Base-by-base conservation (phyloP, 2,329 filamentous ascomycete species). In the Fusarium sp. region DNA sequence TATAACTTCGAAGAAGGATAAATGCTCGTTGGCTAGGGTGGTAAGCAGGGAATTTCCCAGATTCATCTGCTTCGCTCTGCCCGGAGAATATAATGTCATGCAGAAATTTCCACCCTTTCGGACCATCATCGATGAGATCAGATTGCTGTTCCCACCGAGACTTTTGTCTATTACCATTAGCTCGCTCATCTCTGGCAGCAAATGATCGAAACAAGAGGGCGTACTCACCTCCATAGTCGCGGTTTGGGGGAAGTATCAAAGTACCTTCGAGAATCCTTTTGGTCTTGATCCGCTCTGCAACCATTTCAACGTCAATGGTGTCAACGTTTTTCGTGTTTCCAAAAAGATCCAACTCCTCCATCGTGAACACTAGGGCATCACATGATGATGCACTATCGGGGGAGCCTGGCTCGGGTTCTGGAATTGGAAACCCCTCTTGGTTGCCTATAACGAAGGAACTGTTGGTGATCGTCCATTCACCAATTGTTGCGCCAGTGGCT, bases 81-180 rank as follows among this genome's bases (percentile, higher is more conserved):
- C 45, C 54, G 11, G 32, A 17, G 35, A 14, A 30, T 37, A 74
- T 67, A 45, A 70, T 32, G 6, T 41, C n/a, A 40, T 62, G 58
- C 13, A 73, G 57, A 46, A 64, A 54, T 37, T 38, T 44, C 71
- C 65, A 73, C 2, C 71, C 68, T 49, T 58, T 60, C 26, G 50
- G 49, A 17, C 32, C 37, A 33, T 41, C 55, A 11, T 37, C 11
- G 32, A 40, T 26, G 35, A 46, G 10, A 42, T 48, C 32, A 32
- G 44, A 17, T 15, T 53, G 60, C 26, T 33, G 23, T 65, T 41
- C 12, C 8, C 26, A 15, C 13, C 46, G 35, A 32, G 37, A 17
- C n/a, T 26, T 44, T 20, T 30, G n/a, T 40, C 41, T n/a, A 18
- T 15, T 3, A 15, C 15, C 33, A 37, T 49, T 35, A 13, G 17